Base-by-base conservation (phyloP, 805 yeast species). In the Saturnispora sanitii region DNA sequence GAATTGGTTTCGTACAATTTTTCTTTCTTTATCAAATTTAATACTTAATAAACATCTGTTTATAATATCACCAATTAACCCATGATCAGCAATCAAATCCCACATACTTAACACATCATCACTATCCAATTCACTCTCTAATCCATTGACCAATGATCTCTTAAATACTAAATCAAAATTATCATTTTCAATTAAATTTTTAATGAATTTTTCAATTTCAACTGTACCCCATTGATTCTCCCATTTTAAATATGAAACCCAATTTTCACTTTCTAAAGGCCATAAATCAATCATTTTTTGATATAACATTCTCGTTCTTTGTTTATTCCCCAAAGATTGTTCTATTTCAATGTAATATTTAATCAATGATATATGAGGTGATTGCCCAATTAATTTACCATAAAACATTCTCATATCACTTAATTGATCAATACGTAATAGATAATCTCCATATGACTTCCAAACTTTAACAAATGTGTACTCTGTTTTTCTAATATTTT, bases 391-490 rank as follows among this genome's bases (percentile, higher is more conserved):
- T 0, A 84, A 72, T 37, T 70, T 65, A 0, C 96, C 96, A 20
- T 85, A 58, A 2, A 82, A 58, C 54, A 75, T 80, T 30, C 96
- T 66, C 3, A 88, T 85, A 9, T 55, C 51, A 0, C 56, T 16
- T 3, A 85, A 42, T 40, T 69, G 56, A 5, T 64, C 65, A 22
- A 76, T 74, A 26, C 97, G 68, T 2, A 88, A 57, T 56, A 83
- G 88, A 60, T 82, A 87, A 43, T 83, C 71, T 2, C 84, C 77
- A 56, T 60, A 79, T 47, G 67, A 58, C 5, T 75, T 68, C 96
- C 96, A 88, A 3, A 82, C 51, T 46, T 82, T 79, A 2, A 77
- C 76, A 51, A 83, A 83, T 0, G 85, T 74, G 51, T 87, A 77
- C 7, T 48, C 40, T 40, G 65, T 62, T 1, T 90, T 85, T 11